A percentile compares a stretch with the other conserved stretches of the same genome.
Evolutionary conservation across 768 basidiomycete species (phyloP).

Genomic region (Podaxis sp.): DNA sequence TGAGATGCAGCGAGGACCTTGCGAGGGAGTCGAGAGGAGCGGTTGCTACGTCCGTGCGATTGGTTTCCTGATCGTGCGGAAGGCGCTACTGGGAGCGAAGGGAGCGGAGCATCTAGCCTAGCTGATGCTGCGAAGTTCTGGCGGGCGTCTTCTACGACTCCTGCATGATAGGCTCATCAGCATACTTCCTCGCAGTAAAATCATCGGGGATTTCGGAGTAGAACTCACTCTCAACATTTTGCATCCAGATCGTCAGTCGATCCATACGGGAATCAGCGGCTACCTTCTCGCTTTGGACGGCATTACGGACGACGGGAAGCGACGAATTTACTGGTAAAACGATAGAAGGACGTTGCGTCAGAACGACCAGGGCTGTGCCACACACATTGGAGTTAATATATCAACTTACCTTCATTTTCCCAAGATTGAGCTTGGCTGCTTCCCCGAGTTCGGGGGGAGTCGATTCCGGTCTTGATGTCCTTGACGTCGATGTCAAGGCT

Average conservation of each 20-base stretch:
- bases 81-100: constrained; percentile 64
- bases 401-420: constrained; percentile 44
- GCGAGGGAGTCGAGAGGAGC: constrained; percentile 58
- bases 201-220: neutral
- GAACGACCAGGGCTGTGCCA: constrained; percentile 36
- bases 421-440: constrained; percentile 39
- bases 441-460: constrained; percentile 11
- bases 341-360: neutral
- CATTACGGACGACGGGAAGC: constrained; percentile 53
- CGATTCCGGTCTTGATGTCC: constrained; percentile 14
- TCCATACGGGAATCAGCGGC: constrained; percentile 58
- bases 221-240: constrained; percentile 77
- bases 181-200: neutral
- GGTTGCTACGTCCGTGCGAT: constrained; percentile 41
- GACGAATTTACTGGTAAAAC: constrained; percentile 43
- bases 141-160: constrained; percentile 79
- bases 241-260: constrained; percentile 80
- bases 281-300: constrained; percentile 49
- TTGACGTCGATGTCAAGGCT: constrained; percentile 39
- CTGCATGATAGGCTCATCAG: constrained; percentile 35
- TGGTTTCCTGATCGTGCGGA: constrained; percentile 39
- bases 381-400: constrained; percentile 22
- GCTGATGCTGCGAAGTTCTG: constrained; percentile 68
- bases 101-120: constrained; percentile 45
- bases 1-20: constrained; percentile 65